phyloP scores from a whole-genome alignment of 2,329 filamentous ascomycete species.

The Endoconidiophora laricicola region DNA sequence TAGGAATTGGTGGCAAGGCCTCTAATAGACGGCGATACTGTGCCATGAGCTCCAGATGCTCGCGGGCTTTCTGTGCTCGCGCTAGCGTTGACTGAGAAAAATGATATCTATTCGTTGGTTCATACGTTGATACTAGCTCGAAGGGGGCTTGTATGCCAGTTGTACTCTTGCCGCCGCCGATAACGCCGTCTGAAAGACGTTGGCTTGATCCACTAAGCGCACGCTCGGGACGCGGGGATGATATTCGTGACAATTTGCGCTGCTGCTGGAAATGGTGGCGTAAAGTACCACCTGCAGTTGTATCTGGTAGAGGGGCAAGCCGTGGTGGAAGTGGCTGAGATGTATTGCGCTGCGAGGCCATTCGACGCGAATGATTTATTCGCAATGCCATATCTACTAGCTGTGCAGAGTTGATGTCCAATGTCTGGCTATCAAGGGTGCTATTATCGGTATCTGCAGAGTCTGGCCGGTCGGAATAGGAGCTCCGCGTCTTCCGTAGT shows the following conservation, averaged over 20 bases:
- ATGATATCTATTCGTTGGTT: conserved; percentile 36
- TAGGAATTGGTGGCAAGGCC: conserved; percentile 55
- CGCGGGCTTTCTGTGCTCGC: conserved; percentile 69
- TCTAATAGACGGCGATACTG: conserved; percentile 73
- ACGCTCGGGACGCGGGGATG: conserved; percentile 40
- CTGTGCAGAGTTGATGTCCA: conserved; percentile 66
- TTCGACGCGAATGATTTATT: conserved; percentile 63
- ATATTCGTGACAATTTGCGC: conserved; percentile 41
- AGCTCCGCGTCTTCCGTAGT: neutral
- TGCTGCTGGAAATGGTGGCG: conserved; percentile 58
- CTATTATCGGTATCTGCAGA: conserved; percentile 15
- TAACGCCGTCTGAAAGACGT: conserved; percentile 14
- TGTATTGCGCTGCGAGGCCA: conserved; percentile 41
- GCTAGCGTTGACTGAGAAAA: conserved; percentile 68
- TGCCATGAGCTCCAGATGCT: conserved; percentile 68
- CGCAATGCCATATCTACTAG: conserved; percentile 88
- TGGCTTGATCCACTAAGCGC: conserved; percentile 18
- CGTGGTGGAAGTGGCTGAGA: conserved; percentile 34
- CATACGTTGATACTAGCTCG: conserved; percentile 11
- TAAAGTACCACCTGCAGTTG: conserved; percentile 39
- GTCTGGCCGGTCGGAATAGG: conserved; percentile 14
- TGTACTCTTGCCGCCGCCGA: conserved; percentile 21
- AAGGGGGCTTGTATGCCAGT: conserved; percentile 19
- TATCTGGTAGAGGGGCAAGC: conserved; percentile 36
- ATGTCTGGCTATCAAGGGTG: conserved; percentile 17